Percentiles rank a stretch among this genome's conserved stretches.
Evolutionary conservation across 2,329 filamentous ascomycete species (phyloP).

Genomic region (Sclerotinia spermophila): DNA sequence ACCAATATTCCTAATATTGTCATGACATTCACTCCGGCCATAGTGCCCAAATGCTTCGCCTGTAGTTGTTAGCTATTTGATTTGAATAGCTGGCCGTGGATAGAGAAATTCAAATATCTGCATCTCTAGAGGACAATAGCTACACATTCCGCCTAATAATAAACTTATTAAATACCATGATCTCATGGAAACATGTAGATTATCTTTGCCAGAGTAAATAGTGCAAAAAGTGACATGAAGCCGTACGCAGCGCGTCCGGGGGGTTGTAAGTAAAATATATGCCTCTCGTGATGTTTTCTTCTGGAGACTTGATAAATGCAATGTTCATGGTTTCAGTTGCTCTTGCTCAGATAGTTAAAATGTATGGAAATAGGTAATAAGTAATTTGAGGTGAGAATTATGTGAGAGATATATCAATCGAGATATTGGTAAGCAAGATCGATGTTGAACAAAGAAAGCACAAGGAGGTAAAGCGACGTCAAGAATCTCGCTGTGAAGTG

Average conservation of each 20-base stretch:
- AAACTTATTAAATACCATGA: slow-evolving; percentile 25
- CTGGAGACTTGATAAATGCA: neutral
- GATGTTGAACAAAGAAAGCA: neutral
- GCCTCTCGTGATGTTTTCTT: neutral
- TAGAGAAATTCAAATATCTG: neutral
- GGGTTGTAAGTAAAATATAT: slow-evolving; percentile 20
- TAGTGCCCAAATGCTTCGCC: slow-evolving; percentile 25
- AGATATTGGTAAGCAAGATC: neutral
- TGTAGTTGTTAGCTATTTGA: slow-evolving; percentile 1
- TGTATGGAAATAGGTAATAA: neutral
- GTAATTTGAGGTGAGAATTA: neutral
- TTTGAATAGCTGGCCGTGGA: neutral
- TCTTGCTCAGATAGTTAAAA: neutral
- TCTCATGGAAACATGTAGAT: slow-evolving; percentile 23
- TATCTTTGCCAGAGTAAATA: slow-evolving; percentile 20
- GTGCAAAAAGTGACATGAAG: slow-evolving; percentile 24
- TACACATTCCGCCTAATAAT: slow-evolving; percentile 24
- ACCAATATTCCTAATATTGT: slow-evolving; percentile 1
- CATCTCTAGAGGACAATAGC: neutral
- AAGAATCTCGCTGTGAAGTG: neutral
- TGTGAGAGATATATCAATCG: neutral
- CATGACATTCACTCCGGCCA: slow-evolving; percentile 7
- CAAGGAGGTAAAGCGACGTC: neutral
- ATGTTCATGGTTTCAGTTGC: neutral
- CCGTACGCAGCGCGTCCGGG: slow-evolving; percentile 22